Evolutionary conservation across 805 yeast genomes (phyloP).

Genomic region (Yueomyces sinensis): DNA sequence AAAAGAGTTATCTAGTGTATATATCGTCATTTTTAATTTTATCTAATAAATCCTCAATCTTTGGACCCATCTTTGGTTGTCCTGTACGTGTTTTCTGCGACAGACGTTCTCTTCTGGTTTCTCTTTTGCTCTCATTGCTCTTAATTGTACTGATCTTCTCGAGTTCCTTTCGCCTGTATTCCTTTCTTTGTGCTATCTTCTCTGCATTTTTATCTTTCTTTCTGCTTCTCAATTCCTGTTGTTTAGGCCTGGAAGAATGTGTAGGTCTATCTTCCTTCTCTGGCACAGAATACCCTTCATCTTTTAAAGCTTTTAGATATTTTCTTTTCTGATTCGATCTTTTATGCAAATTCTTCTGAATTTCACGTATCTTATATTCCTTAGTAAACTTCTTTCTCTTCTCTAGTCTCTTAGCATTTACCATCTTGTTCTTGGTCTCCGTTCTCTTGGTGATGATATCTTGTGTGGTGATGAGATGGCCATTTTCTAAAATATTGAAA

Average conservation of each 20-base stretch:
- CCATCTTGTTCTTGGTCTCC: too few species aligned
- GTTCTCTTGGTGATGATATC: too few species aligned
- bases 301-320: slow-evolving; percentile 66
- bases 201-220: slow-evolving; percentile 25
- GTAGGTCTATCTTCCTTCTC: slow-evolving; percentile 19
- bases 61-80: slow-evolving; percentile 86
- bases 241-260: slow-evolving; percentile 5
- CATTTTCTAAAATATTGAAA: too few species aligned
- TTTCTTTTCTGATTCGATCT: slow-evolving; percentile 70
- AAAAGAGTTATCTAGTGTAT: slow-evolving; percentile 10
- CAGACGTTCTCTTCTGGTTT: slow-evolving; percentile 32
- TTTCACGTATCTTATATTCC: slow-evolving; percentile 40
- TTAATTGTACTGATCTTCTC: slow-evolving; percentile 22
- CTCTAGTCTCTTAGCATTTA: slow-evolving; percentile 12
- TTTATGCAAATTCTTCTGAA: slow-evolving; percentile 63
- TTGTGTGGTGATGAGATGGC: background rate
- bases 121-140: slow-evolving; percentile 30
- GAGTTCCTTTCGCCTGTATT: slow-evolving; percentile 32
- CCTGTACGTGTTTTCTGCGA: slow-evolving; percentile 54
- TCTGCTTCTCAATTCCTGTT: slow-evolving; percentile 12
- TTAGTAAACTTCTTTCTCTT: slow-evolving; percentile 27
- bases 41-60: slow-evolving; percentile 64
- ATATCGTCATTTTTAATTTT: slow-evolving; percentile 48
- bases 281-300: slow-evolving; percentile 50
- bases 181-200: slow-evolving; percentile 24